Evolutionary conservation across 495 filamentous ascomycete genomes (phyloP).

Genomic region (Penicillium samsonianum): DNA sequence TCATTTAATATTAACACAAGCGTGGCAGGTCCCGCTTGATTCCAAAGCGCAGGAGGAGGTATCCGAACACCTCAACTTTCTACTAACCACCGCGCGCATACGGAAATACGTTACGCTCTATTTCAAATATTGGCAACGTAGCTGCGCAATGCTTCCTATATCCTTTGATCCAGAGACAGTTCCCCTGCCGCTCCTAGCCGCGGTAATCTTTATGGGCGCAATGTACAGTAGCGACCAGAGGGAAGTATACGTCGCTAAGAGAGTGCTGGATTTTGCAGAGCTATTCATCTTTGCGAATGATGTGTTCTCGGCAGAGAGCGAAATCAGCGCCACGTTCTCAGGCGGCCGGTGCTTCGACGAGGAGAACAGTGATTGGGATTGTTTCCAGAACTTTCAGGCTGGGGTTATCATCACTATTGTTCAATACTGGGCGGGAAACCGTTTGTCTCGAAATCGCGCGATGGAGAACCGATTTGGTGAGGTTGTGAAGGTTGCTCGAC

Average conservation of each 20-base stretch:
- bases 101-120: constrained; percentile 44
- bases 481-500: constrained; percentile 45
- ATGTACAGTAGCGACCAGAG: constrained; percentile 48
- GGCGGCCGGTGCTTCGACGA: constrained; percentile 25
- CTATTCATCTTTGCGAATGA: constrained; percentile 48
- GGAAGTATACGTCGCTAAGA: constrained; percentile 41
- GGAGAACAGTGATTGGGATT: constrained; percentile 36
- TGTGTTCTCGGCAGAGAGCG: constrained; percentile 43
- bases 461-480: constrained; percentile 50
- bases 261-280: constrained; percentile 49
- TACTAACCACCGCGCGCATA: constrained; percentile 46
- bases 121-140: constrained; percentile 51
- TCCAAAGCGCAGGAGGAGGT: constrained; percentile 44
- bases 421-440: constrained; percentile 52
- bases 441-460: constrained; percentile 40
- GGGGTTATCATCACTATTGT: constrained; percentile 43
- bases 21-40: constrained; percentile 41
- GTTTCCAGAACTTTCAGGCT: constrained; percentile 48
- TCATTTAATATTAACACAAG: constrained; percentile 40
- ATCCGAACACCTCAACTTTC: constrained; percentile 37
- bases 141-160: constrained; percentile 43
- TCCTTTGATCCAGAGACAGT: constrained; percentile 43
- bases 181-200: constrained; percentile 39
- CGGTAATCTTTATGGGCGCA: constrained; percentile 48
- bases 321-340: constrained; percentile 36